Evolutionary conservation across 1,284 basidiomycete genomes (phyloP).

Genomic region (Puccinia horiana): DNA sequence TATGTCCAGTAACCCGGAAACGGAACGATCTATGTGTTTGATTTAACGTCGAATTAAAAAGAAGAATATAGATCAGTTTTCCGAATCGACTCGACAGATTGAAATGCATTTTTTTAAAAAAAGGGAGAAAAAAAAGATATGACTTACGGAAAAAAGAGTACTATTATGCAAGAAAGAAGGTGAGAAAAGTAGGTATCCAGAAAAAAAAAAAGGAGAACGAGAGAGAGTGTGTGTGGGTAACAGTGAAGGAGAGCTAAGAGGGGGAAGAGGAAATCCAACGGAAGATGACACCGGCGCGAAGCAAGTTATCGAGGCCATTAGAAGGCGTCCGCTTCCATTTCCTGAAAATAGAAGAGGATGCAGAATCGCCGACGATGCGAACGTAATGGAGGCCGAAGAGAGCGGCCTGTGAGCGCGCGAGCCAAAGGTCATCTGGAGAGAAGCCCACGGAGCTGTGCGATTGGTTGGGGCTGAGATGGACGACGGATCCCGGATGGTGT

Average conservation of each 20-base stretch:
- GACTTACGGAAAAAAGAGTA: too few relatives aligned
- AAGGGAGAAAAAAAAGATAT: too few relatives aligned
- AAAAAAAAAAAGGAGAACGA: too few relatives aligned
- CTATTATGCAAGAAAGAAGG: too few relatives aligned
- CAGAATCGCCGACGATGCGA: neutral
- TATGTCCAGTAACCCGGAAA: too few relatives aligned
- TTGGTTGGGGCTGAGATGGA: neutral
- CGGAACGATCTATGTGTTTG: too few relatives aligned
- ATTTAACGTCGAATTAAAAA: neutral
- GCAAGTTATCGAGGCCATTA: neutral
- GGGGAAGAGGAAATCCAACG: neutral
- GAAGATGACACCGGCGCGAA: neutral
- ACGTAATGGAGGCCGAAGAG: constrained; percentile 22
- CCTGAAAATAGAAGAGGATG: neutral
- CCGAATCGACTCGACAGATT: neutral
- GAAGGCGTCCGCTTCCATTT: constrained; percentile 10
- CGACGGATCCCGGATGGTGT: neutral
- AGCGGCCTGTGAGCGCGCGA: constrained; percentile 21
- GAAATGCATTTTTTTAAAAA: neutral
- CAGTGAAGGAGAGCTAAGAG: neutral
- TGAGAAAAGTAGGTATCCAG: too few relatives aligned
- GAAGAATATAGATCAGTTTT: neutral
- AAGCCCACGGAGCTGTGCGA: neutral
- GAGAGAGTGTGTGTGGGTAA: neutral
- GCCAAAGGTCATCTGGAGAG: constrained; percentile 6